phyloP scores from a whole-genome alignment of 768 basidiomycete species.

The Fibroporia radiculosa region DNA sequence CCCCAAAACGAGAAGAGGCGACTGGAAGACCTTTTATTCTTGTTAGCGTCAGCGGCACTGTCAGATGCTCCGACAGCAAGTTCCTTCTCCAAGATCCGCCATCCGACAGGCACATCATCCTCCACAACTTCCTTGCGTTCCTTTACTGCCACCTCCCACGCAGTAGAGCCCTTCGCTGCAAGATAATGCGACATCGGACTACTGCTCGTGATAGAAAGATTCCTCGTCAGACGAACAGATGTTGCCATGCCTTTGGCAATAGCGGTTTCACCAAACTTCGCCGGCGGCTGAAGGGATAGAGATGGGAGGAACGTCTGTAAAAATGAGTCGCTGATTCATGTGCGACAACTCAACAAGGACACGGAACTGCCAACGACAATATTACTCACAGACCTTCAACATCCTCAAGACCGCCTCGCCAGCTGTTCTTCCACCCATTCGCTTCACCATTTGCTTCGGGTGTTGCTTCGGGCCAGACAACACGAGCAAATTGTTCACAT shows the following conservation, averaged over 20 bases:
- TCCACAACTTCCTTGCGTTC: conserved; percentile 36
- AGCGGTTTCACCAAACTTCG: conserved; percentile 47
- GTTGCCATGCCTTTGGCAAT: conserved; percentile 52
- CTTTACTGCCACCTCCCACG: conserved; percentile 69
- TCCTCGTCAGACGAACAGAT: conserved; percentile 57
- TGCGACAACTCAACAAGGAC: conserved; percentile 6
- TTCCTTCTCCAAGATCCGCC: conserved; percentile 61
- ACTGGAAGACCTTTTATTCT: conserved; percentile 37
- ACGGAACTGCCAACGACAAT: neutral
- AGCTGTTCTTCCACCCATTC: conserved; percentile 24
- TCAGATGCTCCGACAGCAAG: conserved; percentile 25
- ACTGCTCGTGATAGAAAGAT: conserved; percentile 39
- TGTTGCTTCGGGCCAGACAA: conserved; percentile 40
- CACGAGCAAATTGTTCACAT: conserved; percentile 42
- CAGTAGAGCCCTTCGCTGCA: conserved; percentile 62
- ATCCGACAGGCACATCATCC: conserved; percentile 57
- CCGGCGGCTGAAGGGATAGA: conserved; percentile 38
- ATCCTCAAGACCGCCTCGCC: conserved; percentile 38
- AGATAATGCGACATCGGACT: conserved; percentile 70
- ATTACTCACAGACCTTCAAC: conserved; percentile 55
- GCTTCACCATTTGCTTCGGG: conserved; percentile 11
- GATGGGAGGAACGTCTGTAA: conserved; percentile 41
- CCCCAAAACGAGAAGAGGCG: conserved; percentile 73
- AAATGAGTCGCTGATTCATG: conserved; percentile 29
- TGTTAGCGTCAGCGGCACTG: conserved; percentile 34